Evolutionary conservation across 2,329 filamentous ascomycete genomes (phyloP).

Genomic region (Neofusicoccum ribis): DNA sequence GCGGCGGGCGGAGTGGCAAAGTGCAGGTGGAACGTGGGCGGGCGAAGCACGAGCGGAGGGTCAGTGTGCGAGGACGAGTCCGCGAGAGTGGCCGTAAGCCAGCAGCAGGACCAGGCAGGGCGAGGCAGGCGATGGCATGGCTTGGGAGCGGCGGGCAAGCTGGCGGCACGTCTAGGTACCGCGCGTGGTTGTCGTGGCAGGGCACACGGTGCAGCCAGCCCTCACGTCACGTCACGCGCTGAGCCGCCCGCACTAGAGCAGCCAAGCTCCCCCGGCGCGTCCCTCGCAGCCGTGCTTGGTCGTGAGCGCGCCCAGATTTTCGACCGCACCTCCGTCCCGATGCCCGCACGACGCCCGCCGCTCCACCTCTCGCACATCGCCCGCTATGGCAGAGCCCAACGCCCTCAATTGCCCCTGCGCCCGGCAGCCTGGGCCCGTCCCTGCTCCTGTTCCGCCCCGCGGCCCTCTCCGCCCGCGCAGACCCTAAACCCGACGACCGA

Average conservation of each 20-base stretch:
- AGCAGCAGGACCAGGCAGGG: not conserved
- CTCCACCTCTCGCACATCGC: conserved; percentile 21
- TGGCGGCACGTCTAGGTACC: not conserved
- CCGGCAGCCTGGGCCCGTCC: conserved; percentile 21
- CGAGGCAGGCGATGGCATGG: not conserved
- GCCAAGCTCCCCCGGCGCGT: not conserved
- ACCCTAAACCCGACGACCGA: conserved; percentile 16
- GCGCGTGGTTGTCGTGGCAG: conserved; percentile 5
- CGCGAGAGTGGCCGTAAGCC: not conserved
- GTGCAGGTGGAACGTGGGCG: not conserved
- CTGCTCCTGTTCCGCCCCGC: conserved; percentile 38
- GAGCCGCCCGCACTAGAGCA: not conserved
- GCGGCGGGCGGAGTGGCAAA: not conserved
- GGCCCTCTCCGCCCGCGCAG: conserved; percentile 26
- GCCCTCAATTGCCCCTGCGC: not conserved
- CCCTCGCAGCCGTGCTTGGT: not conserved
- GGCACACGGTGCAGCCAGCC: not conserved
- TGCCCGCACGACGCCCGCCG: conserved; percentile 33
- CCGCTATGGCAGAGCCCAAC: not conserved
- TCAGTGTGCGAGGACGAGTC: not conserved
- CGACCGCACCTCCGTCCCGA: conserved; percentile 25
- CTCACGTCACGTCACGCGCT: conserved; percentile 1
- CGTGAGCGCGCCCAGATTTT: not conserved
- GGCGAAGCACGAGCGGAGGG: not conserved
- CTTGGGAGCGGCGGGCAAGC: not conserved